These are phyloP conservation scores for Cyclocybe cylindracea DNA, from an alignment of 768 basidiomycete genomes.

Conservation along the genomic window DNA sequence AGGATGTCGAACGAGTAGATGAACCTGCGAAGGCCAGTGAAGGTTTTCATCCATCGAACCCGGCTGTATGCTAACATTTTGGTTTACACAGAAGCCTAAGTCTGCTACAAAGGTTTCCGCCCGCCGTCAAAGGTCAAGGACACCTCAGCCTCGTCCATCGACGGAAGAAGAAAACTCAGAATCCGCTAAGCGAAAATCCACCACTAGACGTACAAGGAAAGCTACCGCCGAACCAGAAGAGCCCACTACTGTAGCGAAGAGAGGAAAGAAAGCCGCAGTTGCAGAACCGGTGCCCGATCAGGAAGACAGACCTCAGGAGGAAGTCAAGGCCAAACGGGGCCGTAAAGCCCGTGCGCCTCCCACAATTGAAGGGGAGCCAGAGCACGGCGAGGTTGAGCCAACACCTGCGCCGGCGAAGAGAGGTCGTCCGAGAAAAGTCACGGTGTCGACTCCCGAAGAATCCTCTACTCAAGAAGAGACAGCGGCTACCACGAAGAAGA, in stretches of 20 bases:
- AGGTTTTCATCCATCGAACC: background rate
- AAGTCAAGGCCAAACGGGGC: constrained; percentile 18
- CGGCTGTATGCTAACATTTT: background rate
- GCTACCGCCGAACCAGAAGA: constrained; percentile 25
- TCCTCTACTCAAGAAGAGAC: background rate
- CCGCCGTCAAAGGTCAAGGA: constrained; percentile 5
- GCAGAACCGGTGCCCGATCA: constrained; percentile 10
- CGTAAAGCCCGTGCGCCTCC: constrained; percentile 17
- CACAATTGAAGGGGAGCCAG: constrained; percentile 7
- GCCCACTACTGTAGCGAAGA: constrained; percentile 10
- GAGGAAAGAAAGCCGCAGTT: constrained; percentile 18
- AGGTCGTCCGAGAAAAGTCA: constrained; percentile 15
- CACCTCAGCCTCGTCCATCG: constrained; percentile 14
- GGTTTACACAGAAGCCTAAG: background rate
- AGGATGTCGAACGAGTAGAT: constrained; percentile 1
- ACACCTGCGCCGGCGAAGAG: constrained; percentile 14
- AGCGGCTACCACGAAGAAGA: background rate
- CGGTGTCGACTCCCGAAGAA: constrained; percentile 8
- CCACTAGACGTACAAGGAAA: constrained; percentile 26
- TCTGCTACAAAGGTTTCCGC: background rate
- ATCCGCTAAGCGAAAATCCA: constrained; percentile 1
- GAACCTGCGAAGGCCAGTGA: constrained; percentile 9
- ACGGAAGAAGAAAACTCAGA: constrained; percentile 2
- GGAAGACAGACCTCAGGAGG: constrained; percentile 12
- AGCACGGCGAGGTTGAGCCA: constrained; percentile 9